Conservation (phyloP, 371 early-diverging fungal genomes). For the Mucor sp. region DNA sequence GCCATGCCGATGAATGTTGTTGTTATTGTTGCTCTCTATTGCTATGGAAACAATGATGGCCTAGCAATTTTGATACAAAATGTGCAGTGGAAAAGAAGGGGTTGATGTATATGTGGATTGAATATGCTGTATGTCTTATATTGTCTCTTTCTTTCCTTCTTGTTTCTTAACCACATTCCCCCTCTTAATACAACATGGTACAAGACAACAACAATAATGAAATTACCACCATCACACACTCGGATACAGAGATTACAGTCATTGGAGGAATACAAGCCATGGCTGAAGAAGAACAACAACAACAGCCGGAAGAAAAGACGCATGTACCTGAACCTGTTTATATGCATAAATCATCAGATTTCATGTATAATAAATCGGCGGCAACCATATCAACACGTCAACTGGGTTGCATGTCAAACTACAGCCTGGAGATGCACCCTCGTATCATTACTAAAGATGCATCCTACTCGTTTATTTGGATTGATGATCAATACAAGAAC, state of each 20-base stretch:
- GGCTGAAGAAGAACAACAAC: neutral
- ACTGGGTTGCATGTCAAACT: constrained; percentile 13
- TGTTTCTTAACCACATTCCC: neutral
- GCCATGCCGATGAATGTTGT: constrained; percentile 6
- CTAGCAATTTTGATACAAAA: neutral
- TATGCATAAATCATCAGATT: constrained; percentile 10
- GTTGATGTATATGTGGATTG: neutral
- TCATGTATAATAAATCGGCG: constrained; percentile 1
- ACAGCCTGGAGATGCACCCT: constrained; percentile 13
- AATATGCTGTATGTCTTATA: no score
- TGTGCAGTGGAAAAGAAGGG: neutral
- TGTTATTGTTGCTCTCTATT: neutral
- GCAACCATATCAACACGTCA: constrained; percentile 15
- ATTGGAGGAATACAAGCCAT: neutral
- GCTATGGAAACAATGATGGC: neutral
- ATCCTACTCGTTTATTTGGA: constrained; percentile 22
- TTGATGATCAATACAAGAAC: constrained; percentile 24
- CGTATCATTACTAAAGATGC: constrained; percentile 20
- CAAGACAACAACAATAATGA: constrained; percentile 9
- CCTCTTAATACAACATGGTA: neutral
- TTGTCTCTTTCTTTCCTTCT: neutral
- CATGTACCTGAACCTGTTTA: constrained; percentile 1
- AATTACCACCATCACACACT: neutral
- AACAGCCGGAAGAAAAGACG: neutral
- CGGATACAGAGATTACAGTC: constrained; percentile 10